These are phyloP conservation scores for Penicillium psychrofluorescens DNA, from an alignment of 495 filamentous ascomycete species.

Conservation along the genomic window DNA sequence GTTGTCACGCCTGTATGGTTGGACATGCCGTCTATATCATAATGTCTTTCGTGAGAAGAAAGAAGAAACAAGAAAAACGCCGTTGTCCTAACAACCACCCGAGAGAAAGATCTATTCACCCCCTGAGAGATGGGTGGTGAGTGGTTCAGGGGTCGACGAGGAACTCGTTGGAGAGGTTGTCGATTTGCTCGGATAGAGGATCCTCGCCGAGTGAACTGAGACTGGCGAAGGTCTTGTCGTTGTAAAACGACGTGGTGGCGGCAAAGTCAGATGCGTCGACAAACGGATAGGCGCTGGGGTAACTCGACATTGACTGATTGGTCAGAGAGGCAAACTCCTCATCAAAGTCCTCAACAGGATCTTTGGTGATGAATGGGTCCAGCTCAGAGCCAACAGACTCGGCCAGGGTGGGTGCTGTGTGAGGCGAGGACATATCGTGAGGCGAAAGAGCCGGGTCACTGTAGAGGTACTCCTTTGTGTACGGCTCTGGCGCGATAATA, in stretches of 20 bases:
- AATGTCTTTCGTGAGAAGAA: background rate
- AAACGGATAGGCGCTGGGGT: constrained; percentile 22
- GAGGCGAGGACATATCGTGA: constrained; percentile 31
- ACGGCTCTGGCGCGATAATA: constrained; percentile 15
- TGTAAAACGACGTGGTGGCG: constrained; percentile 27
- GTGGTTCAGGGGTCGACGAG: constrained; percentile 15
- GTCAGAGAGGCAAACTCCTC: constrained; percentile 25
- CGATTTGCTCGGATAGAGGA: constrained; percentile 25
- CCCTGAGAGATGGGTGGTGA: no score
- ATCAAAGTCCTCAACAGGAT: constrained; percentile 26
- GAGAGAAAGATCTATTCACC: no score
- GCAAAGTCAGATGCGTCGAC: constrained; percentile 25
- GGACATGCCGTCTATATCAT: no score
- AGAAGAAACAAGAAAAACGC: constrained; percentile 4
- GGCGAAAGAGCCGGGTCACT: constrained; percentile 21
- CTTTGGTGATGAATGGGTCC: constrained; percentile 40
- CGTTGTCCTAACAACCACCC: constrained; percentile 1
- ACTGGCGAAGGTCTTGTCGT: constrained; percentile 27
- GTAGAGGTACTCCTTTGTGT: constrained; percentile 26
- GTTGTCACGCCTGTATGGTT: no score
- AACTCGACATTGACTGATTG: constrained; percentile 21
- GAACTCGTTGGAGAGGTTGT: constrained; percentile 21
- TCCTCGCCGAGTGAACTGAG: constrained; percentile 25
- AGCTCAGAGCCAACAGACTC: constrained; percentile 36
- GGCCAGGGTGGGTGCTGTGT: constrained; percentile 32